Base-by-base conservation (phyloP, 2,329 filamentous ascomycete species). In the Arthrobotrys pseudoclavata region DNA sequence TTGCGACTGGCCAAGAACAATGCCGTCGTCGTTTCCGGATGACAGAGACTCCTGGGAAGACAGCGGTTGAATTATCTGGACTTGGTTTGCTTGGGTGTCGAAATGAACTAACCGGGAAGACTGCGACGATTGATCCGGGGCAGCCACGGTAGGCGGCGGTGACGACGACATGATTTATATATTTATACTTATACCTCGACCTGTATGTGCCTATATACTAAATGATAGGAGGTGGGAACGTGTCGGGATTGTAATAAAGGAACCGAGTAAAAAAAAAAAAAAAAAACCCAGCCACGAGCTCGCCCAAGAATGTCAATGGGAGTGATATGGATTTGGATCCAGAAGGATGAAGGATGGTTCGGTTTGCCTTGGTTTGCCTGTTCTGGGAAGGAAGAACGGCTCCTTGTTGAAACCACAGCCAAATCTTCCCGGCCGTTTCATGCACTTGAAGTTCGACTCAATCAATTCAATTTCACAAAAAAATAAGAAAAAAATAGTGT, bases 51-150 rank as follows among this genome's bases (percentile, higher is more conserved):
- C 52, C 15, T 53, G 34, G 29, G 74, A 77, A 12, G 67, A 2
- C 22, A 53, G 62, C 24, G 66, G 60, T 20, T 53, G 40, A 55
- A 72, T 57, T 37, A 68, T 47, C 22, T 68, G 74, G 20, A 68
- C 24, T 37, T 78, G 74, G 74, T 78, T 78, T 13, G 67, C 69
- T 61, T 72, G 63, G 45, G 74, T 72, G 55, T 78, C 62, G 63
- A 78, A 78, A 24, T 78, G 67, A 29, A 78, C 74, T n/a, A 68
- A 60, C 22, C 67, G 74, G 52, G 24, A 53, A 26, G 57, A 22
- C 47, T 3, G 20, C 20, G 47, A 50, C 20, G 55, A 42, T 18
- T 42, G 55, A 47, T 76, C 72, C 52, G 66, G 66, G 55, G 55
- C 18, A 24, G 60, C 24, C 26, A 61, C 66, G 66, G 57, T 31